Evolutionary conservation across 345 rosid species (phyloP).

Genomic region (Kernera saxatilis): DNA sequence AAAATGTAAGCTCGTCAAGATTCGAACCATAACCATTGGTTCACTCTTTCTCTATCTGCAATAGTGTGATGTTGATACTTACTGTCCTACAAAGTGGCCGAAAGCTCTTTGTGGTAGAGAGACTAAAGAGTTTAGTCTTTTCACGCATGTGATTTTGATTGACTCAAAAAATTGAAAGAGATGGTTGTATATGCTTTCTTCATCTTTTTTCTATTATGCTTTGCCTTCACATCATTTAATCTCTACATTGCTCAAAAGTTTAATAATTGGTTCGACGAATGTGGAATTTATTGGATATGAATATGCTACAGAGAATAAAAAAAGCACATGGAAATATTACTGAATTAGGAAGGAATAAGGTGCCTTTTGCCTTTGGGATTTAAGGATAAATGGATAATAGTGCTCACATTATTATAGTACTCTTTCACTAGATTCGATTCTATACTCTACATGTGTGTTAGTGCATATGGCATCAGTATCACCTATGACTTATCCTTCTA

Average conservation of each 20-base stretch:
- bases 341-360: constrained; percentile 23
- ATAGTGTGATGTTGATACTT: constrained; percentile 27
- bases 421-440: neutral
- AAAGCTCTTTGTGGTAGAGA: constrained; percentile 13
- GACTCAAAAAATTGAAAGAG: constrained; percentile 16
- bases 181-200: neutral
- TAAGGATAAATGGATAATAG: constrained; percentile 17
- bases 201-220: neutral
- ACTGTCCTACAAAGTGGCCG: constrained; percentile 25
- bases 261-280: constrained; percentile 28
- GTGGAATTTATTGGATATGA: neutral
- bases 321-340: constrained; percentile 20
- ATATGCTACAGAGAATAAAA: constrained; percentile 10
- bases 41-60: neutral
- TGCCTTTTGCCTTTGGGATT: neutral
- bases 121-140: constrained; percentile 43
- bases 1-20: constrained; percentile 5
- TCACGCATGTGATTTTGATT: constrained; percentile 40
- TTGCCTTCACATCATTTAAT: neutral
- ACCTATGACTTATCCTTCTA: constrained; percentile 1
- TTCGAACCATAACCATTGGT: constrained; percentile 11
- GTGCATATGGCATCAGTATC: constrained; percentile 26
- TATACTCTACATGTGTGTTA: constrained; percentile 18
- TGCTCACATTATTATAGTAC: constrained; percentile 9
- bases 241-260: constrained; percentile 19